A percentile compares a stretch with the other conserved stretches of the same genome.
These are phyloP conservation scores for Hanseniaspora singularis DNA, from an alignment of 805 yeast species.

Conservation along the genomic window DNA sequence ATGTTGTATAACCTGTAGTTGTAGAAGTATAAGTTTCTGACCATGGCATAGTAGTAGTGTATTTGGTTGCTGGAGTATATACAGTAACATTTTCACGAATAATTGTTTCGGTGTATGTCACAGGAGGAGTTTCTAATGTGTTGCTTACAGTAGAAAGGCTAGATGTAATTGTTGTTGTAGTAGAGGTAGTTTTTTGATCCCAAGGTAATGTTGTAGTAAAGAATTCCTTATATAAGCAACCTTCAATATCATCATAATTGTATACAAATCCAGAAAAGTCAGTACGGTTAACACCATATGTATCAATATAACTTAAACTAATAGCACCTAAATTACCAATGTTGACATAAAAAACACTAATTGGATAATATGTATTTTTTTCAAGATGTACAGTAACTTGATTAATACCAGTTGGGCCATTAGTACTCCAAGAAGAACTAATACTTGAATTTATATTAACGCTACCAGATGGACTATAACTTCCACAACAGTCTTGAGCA, in stretches of 20 bases:
- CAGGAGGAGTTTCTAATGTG: too few species aligned
- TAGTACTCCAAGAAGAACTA: too few species aligned
- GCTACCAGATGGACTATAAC: background rate
- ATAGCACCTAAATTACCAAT: constrained; percentile 17
- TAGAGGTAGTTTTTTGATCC: background rate
- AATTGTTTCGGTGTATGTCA: too few species aligned
- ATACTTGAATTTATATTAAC: background rate
- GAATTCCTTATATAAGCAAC: background rate
- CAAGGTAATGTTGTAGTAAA: background rate
- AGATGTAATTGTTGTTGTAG: too few species aligned
- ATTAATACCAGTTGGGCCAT: background rate
- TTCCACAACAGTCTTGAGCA: background rate
- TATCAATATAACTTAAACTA: constrained; percentile 18
- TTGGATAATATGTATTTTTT: too few species aligned
- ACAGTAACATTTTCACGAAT: too few species aligned
- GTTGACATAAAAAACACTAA: constrained; percentile 23
- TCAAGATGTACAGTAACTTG: constrained; percentile 20
- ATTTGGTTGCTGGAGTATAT: too few species aligned
- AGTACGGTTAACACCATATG: constrained; percentile 18
- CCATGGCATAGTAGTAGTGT: too few species aligned
- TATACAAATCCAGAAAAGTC: background rate
- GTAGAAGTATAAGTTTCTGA: too few species aligned
- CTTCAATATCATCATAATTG: background rate
- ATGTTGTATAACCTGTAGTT: too few species aligned
- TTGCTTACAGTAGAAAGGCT: too few species aligned